phyloP scores from a whole-genome alignment of 78 protist species.

The Dictyostelium firmibasis region DNA sequence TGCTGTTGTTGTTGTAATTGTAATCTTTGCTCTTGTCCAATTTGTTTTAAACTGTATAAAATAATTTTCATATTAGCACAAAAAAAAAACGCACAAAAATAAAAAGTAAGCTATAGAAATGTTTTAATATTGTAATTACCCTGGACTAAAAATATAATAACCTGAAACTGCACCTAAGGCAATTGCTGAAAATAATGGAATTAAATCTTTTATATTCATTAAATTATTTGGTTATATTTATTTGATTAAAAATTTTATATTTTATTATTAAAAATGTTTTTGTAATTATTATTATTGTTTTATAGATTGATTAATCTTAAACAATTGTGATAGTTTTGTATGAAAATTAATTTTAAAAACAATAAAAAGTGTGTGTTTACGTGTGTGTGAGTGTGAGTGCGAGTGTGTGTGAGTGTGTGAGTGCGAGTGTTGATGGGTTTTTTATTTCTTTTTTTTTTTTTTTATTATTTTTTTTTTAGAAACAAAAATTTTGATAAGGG shows the following conservation, averaged over 20 bases:
- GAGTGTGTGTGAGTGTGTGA: not conserved
- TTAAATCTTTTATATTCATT: not conserved
- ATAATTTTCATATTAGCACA: not conserved
- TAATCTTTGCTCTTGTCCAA: not conserved
- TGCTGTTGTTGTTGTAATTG: not conserved
- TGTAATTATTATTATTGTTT: not conserved
- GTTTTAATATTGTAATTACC: not conserved
- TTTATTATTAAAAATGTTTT: not conserved
- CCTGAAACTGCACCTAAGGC: not conserved
- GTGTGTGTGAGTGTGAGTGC: not conserved
- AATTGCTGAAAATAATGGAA: conserved; percentile 11
- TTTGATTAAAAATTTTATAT: not conserved
- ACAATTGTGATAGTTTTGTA: not conserved
- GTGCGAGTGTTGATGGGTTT: not conserved
- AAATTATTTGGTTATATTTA: not conserved
- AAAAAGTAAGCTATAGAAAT: not conserved
- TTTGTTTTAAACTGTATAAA: not conserved
- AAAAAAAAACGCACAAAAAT: not conserved
- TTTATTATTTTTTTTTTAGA: not conserved
- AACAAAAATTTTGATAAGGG: not conserved
- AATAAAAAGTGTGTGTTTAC: not conserved
- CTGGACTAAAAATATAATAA: conserved; percentile 30
- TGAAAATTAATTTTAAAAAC: not conserved
- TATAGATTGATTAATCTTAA: not conserved
- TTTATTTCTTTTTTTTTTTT: no score